Evolutionary conservation across 176 grass and related monocot species (phyloP), one percentile per base, ranked within the genome.

Genomic region (Thalia dealbata): DNA sequence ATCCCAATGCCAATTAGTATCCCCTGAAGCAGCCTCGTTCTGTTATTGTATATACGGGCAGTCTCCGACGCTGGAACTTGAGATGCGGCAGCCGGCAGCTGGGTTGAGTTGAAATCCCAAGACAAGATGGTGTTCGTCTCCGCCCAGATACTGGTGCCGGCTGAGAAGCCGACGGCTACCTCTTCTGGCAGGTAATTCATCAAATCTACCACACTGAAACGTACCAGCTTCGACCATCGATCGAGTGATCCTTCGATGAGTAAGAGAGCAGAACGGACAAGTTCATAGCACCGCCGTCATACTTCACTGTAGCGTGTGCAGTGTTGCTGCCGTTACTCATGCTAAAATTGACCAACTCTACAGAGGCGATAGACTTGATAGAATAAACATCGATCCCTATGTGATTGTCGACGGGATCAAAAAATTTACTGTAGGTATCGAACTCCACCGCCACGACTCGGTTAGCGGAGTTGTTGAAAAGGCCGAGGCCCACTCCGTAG

Each of bases 371-470:
- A 2, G 61, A 64, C 27, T 64, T 64, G 22, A 28, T 29, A 13
- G 61, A 64, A 19, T 64, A 64, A 13, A 64, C 61, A 64, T 64
- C 61, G 27, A 64, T 28, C 24, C 61, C 61, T 14, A 64, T 30
- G 12, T 64, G 61, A 64, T 69, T 52, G 69, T 19, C 27, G 69
- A 66, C 73, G 0, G 83, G 80, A 45, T 90, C 87, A 84, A 84
- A 90, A 0, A 0, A 0, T 50, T 83, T 78, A 0, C 0, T 6
- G 80, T 51, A 72, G 73, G 56, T 86, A 69, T 90, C 83, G 46
- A 90, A 83, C 78, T 90, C 87, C 3, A 90, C 87, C 54, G 80
- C 87, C 16, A 90, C 80, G 59, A 86, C 72, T 1, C 58, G 69
- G n/a, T 63, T 72, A 7, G 3, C 2, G 10, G 78, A 69, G 14